These are phyloP conservation scores for Achlya hypogyna DNA, from an alignment of 352 stramenopile genomes.

Conservation along the genomic window DNA sequence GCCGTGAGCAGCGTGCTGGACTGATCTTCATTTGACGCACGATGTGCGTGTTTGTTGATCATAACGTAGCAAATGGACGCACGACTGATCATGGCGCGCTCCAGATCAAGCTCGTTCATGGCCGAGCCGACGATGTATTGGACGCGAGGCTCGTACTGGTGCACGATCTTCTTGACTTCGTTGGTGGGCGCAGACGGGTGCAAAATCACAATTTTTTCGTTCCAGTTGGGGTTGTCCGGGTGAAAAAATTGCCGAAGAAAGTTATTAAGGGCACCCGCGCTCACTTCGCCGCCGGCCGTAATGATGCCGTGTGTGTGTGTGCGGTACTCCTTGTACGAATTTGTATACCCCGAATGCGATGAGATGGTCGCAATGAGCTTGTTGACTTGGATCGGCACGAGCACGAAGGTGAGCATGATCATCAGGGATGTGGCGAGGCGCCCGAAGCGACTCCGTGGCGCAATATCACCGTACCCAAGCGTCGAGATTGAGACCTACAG, in stretches of 20 bases:
- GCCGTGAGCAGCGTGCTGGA: constrained; percentile 47
- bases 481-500: constrained; percentile 65
- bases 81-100: constrained; percentile 41
- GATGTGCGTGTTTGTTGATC: constrained; percentile 14
- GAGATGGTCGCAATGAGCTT: constrained; percentile 64
- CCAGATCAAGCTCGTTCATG: constrained; percentile 70
- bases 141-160: constrained; percentile 58
- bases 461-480: constrained; percentile 76
- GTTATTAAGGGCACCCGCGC: constrained; percentile 45
- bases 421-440: constrained; percentile 76
- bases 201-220: constrained; percentile 73
- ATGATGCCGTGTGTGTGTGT: constrained; percentile 69
- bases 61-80: constrained; percentile 63
- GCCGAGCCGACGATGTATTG: constrained; percentile 79
- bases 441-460: constrained; percentile 44
- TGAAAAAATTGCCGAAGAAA: constrained; percentile 84
- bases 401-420: constrained; percentile 76
- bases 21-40: constrained; percentile 17
- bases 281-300: constrained; percentile 48
- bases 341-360: constrained; percentile 71
- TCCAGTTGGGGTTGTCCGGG: constrained; percentile 75
- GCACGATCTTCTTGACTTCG: constrained; percentile 68
- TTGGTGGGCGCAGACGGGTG: constrained; percentile 44
- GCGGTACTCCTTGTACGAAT: constrained; percentile 61
- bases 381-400: constrained; percentile 74